Evolutionary conservation across 352 stramenopile genomes (phyloP), one percentile per base, ranked within the genome.

Genomic region (Phytophthora meadii): DNA sequence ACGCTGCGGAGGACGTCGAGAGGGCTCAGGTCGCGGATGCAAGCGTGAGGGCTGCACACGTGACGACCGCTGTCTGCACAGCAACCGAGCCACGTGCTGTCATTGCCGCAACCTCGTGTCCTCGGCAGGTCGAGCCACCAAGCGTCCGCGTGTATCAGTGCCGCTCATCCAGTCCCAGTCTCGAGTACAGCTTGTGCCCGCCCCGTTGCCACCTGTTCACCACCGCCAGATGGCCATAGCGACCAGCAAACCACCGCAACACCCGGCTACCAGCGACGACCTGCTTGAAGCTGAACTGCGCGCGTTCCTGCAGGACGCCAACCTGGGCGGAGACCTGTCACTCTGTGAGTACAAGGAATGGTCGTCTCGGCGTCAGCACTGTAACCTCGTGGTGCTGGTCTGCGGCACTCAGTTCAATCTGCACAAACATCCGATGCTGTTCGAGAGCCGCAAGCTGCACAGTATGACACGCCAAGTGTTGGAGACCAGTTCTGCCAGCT

Each of bases 31-130:
- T 41, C 77, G 79, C 56, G 74, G 75, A 57, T 93, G 84, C 73
- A 90, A 91, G 66, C 76, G 74, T 41, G 62, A 82, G 14, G 79
- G 69, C 30, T 91, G 84, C 61, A 65, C 77, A 28, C 78, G 75
- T 34, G 84, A 93, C 63, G 84, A 88, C 24, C 72, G 65, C 24
- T 92, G 84, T 40, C 62, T 86, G 22, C 84, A 92, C 76, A 89
- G 78, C 56, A 90, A 84, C 36, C 80, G 84, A 45, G 84, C 84
- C 30, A 90, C 81, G 3, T 92, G 84, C 70, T 92, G 81, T 65
- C 81, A 90, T 53, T 92, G 84, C 69, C 84, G 84, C 53, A 90
- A 92, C 64, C 79, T 93, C 68, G 82, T 90, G 44, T 84, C 72
- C n/a, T 87, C 74, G 8, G 76, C 73, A 37, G 78, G 76, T 17